Evolutionary conservation across 2,329 filamentous ascomycete species (phyloP), one percentile per base, ranked within the genome.

Genomic region (Fusarium floridanum): DNA sequence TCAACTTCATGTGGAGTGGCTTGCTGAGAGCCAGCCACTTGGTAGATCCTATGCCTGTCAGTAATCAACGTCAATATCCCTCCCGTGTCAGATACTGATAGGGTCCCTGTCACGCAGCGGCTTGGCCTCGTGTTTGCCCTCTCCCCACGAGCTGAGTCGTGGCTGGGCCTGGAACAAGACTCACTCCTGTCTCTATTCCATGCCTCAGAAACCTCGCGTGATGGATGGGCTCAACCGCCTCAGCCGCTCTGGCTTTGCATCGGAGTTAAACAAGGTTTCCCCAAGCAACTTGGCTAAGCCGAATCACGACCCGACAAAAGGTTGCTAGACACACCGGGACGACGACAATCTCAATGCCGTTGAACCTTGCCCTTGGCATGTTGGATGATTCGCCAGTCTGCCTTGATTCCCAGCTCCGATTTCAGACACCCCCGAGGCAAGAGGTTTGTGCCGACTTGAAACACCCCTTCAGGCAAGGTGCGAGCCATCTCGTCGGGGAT

Each of bases 161-260:
- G 56, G 32, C 32, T 37, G 22, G 56, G 34, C 24, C 56, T 60
- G 36, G 36, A 60, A 39, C 56, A 61, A 32, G 48, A 20, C 10
- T 32, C 27, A 14, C 27, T 20, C 24, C 14, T 4, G 45, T 17
- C 22, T 53, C 24, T 32, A 20, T n/a, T 20, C 27, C 17, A 32
- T 29, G 48, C 17, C 16, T 14, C 22, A 29, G 43, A 22, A 43
- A 17, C 27, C 17, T 71, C 10, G 50, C 16, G 22, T 6, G 36
- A n/a, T 41, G 64, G 3, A 34, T 34, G 32, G 32, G 53, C 43
- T 74, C 57, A 63, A 53, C 37, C 43, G 56, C 67, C 67, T 24
- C 67, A 62, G n/a, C 64, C 48, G 32, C 48, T 43, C 45, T 50
- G 45, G 45, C 45, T 50, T 50, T 50, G 45, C 3, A 29, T 50